Evolutionary conservation across 495 filamentous ascomycete genomes (phyloP), one percentile per base, ranked within the genome.

Genomic region (Annulohypoxylon maeteangense): DNA sequence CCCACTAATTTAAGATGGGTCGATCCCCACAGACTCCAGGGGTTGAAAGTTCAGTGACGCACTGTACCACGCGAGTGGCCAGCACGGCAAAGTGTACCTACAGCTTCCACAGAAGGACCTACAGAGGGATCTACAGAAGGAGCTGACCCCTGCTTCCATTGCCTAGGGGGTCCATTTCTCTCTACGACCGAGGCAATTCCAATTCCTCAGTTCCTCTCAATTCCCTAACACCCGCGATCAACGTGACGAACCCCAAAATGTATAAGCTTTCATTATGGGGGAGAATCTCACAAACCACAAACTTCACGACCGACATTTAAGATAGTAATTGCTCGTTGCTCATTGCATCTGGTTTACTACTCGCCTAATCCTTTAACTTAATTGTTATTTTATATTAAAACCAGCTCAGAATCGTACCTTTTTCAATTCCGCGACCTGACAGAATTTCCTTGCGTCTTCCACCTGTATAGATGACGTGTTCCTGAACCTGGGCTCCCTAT

Each of bases 401-500:
- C 42, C 62, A 50, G 40, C 48, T 62, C 57, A 62, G 27, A 66
- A 10, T 40, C 34, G 44, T 57, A 57, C 14, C 27, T 57, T n/a
- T n/a, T n/a, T 23, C 8, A n/a, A 56, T 20, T 57, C 48, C 38
- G 32, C 57, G 60, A 57, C 34, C 48, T 38, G 45, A 59, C 25
- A 50, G 57, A 51, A 59, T 32, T 48, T 34, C 31, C 44, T 62
- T 62, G 16, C 14, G 23, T 60, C 51, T 65, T 59, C 69, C 44
- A 55, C 45, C 12, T 60, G 50, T 61, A 62, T 62, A 69, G 70
- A 73, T 73, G 70, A 73, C 70, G 70, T 73, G 70, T 65, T 73
- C 65, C 14, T 58, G 51, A 54, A 4, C 56, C 57, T 22, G 10
- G 27, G 48, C 34, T 32, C 56, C 65, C 61, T 65, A 73, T 73